phyloP scores from a whole-genome alignment of 1,284 basidiomycete genomes.

The Anthracocystis setariae region DNA sequence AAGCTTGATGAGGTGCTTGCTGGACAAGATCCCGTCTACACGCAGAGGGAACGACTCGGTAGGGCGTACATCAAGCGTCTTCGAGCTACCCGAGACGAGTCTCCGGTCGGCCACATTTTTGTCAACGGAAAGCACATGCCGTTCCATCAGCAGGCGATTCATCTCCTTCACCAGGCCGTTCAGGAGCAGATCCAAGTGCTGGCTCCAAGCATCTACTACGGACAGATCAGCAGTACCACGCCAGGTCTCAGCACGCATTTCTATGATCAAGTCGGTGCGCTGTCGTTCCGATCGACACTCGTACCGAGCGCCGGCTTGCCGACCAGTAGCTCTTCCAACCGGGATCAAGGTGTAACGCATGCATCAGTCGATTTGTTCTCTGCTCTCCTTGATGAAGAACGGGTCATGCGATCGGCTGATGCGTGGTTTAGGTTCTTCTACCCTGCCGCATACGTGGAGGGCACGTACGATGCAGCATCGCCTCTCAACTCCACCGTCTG shows the following conservation, averaged over 20 bases:
- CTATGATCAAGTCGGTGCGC: constrained; percentile 84
- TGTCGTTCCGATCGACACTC: constrained; percentile 77
- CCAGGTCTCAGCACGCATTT: constrained; percentile 78
- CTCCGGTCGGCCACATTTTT: constrained; percentile 72
- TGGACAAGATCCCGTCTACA: constrained; percentile 9
- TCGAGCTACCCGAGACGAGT: constrained; percentile 25
- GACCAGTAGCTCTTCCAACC: constrained; percentile 56
- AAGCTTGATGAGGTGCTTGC: constrained; percentile 18
- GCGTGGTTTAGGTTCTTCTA: constrained; percentile 73
- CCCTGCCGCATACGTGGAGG: constrained; percentile 69
- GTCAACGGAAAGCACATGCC: constrained; percentile 85
- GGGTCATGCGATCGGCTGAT: background rate
- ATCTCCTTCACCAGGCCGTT: constrained; percentile 42
- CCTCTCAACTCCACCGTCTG: constrained; percentile 72
- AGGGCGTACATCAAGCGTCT: constrained; percentile 48
- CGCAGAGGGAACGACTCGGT: constrained; percentile 16
- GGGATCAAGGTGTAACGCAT: constrained; percentile 69
- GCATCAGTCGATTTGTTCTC: constrained; percentile 50
- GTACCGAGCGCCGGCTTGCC: constrained; percentile 69
- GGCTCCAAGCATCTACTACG: constrained; percentile 74
- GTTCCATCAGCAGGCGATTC: constrained; percentile 74
- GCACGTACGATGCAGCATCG: constrained; percentile 61
- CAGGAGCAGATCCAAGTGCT: constrained; percentile 49
- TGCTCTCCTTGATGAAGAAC: constrained; percentile 15
- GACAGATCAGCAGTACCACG: constrained; percentile 73